phyloP scores from a whole-genome alignment of 2,329 filamentous ascomycete genomes.

The Ophiosphaerella narmari region DNA sequence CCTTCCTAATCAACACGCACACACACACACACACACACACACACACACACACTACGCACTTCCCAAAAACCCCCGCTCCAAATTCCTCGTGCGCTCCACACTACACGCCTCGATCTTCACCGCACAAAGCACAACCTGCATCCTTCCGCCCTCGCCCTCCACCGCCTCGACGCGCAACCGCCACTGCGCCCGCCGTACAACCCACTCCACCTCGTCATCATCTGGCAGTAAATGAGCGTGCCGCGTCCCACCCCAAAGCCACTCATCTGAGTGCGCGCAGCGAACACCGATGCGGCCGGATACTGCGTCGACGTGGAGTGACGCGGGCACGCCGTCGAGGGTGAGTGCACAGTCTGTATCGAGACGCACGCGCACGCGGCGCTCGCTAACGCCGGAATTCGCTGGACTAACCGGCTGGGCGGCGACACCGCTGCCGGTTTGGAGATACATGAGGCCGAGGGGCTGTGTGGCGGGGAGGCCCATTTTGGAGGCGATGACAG shows the following conservation, averaged over 20 bases:
- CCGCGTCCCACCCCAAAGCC: constrained; percentile 19
- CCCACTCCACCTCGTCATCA: constrained; percentile 35
- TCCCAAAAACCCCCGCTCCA: constrained; percentile 64
- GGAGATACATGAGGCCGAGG: constrained; percentile 68
- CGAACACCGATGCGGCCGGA: constrained; percentile 23
- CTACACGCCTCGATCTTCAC: constrained; percentile 77
- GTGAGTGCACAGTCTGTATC: constrained; percentile 28
- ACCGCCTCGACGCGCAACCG: constrained; percentile 61
- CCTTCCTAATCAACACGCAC: too few species aligned
- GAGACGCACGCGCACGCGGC: constrained; percentile 59
- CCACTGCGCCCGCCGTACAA: constrained; percentile 48
- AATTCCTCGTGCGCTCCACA: constrained; percentile 69
- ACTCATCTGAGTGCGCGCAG: constrained; percentile 7
- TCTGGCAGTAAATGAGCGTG: too few species aligned
- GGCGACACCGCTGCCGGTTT: constrained; percentile 61
- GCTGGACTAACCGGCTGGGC: constrained; percentile 69
- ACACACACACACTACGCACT: neutral
- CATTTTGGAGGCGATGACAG: constrained; percentile 81
- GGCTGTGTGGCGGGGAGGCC: constrained; percentile 65
- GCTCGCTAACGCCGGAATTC: constrained; percentile 71
- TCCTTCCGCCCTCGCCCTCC: constrained; percentile 47
- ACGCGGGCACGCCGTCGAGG: constrained; percentile 27
- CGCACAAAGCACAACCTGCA: constrained; percentile 74
- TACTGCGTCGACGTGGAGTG: constrained; percentile 18
- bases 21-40: neutral